These are phyloP conservation scores for Aspergillus sp. DNA, from an alignment of 2,329 filamentous ascomycete genomes.

Conservation along the genomic window DNA sequence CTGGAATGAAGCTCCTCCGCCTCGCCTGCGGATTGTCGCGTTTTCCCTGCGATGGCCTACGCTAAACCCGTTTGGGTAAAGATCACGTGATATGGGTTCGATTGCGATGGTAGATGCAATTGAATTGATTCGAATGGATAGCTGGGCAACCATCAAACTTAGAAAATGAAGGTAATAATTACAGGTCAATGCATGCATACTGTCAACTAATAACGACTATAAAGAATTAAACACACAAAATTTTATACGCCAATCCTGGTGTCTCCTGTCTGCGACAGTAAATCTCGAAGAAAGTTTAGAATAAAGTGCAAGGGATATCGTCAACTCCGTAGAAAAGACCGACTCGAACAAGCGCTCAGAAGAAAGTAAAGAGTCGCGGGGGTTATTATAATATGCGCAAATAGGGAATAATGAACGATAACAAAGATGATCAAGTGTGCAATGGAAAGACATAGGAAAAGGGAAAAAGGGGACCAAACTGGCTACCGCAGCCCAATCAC, in stretches of 20 bases:
- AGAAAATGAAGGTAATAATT: background rate
- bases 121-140: background rate
- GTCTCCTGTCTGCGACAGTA: conserved; percentile 4
- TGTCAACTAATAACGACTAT: conserved; percentile 11
- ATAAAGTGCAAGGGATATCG: conserved; percentile 5
- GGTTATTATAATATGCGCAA: conserved; percentile 1
- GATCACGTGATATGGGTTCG: conserved; percentile 18
- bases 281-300: background rate
- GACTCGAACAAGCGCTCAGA: conserved; percentile 7
- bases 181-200: conserved; percentile 10
- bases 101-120: background rate
- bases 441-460: conserved; percentile 13
- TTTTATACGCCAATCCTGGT: conserved; percentile 14
- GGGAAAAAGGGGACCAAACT: conserved; percentile 3
- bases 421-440: conserved; percentile 11
- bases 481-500: conserved; percentile 68
- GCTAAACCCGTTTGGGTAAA: conserved; percentile 19
- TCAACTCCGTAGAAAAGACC: conserved; percentile 12
- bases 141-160: background rate
- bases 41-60: conserved; percentile 21
- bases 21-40: conserved; percentile 17
- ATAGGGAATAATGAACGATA: conserved; percentile 7
- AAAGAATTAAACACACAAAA: conserved; percentile 13
- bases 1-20: conserved; percentile 13
- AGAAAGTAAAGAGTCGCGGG: conserved; percentile 3